Evolutionary conservation across 257 asterid species (phyloP).

Genomic region (Capsicum pubescens): DNA sequence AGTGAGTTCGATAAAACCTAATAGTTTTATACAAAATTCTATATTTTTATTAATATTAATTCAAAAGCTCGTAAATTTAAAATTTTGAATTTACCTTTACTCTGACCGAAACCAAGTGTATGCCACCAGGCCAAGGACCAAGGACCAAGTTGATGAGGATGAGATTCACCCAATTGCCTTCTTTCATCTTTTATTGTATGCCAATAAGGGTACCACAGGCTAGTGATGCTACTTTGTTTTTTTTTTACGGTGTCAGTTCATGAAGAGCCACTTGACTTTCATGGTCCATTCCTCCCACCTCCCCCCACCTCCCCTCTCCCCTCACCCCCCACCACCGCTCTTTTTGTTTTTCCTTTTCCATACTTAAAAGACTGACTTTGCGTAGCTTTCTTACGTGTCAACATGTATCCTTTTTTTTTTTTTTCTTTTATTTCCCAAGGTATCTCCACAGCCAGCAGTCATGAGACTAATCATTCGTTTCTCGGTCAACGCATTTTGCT

Average conservation of each 20-base stretch:
- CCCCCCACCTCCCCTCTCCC: no score
- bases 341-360: no score
- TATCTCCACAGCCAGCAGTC: no score
- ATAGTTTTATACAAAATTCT: background rate
- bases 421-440: no score
- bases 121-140: background rate
- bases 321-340: no score
- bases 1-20: background rate
- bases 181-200: conserved; percentile 19
- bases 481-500: no score
- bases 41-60: no score
- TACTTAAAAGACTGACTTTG: no score
- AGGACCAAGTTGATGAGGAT: conserved; percentile 15
- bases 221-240: background rate
- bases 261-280: background rate
- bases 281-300: background rate
- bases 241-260: background rate
- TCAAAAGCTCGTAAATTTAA: background rate
- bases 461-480: no score
- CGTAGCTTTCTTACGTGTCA: no score
- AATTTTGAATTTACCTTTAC: background rate
- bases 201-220: background rate
- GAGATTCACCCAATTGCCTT: conserved; percentile 15
- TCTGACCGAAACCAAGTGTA: background rate
- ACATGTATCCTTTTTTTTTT: no score